A percentile compares a stretch with the other conserved stretches of the same genome.
phyloP scores from a whole-genome alignment of 2,329 filamentous ascomycete genomes.

The Aspergillus sp. region DNA sequence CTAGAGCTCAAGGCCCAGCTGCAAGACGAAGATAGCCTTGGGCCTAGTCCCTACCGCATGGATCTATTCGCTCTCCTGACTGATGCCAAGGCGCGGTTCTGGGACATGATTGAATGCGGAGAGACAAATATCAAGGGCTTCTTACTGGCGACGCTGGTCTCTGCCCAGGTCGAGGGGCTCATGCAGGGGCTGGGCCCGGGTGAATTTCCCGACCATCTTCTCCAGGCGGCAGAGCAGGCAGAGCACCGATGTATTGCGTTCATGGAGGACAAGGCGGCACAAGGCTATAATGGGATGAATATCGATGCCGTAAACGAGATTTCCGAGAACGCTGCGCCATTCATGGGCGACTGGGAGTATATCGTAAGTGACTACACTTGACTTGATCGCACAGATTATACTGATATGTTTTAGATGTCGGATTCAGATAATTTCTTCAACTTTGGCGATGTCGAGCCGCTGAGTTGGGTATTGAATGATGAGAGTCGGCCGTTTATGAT shows the following conservation, averaged over 20 bases:
- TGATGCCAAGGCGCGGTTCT: slow-evolving; percentile 43
- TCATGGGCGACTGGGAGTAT: slow-evolving; percentile 46
- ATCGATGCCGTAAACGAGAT: slow-evolving; percentile 20
- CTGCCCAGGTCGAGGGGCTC: slow-evolving; percentile 46
- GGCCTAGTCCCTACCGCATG: slow-evolving; percentile 24
- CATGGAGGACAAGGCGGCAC: slow-evolving; percentile 23
- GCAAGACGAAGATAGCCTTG: slow-evolving; percentile 28
- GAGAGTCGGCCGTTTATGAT: slow-evolving; percentile 1
- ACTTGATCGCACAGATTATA: background rate
- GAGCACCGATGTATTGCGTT: slow-evolving; percentile 24
- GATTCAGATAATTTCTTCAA: slow-evolving; percentile 30
- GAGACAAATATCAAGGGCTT: slow-evolving; percentile 59
- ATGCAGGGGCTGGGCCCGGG: slow-evolving; percentile 36
- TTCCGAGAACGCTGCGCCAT: slow-evolving; percentile 24
- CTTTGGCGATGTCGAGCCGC: slow-evolving; percentile 18
- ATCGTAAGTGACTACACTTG: slow-evolving; percentile 33
- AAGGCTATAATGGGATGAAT: slow-evolving; percentile 7
- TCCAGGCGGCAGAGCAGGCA: slow-evolving; percentile 41
- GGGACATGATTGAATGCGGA: slow-evolving; percentile 46
- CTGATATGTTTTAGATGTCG: slow-evolving; percentile 25
- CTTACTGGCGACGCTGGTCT: slow-evolving; percentile 43
- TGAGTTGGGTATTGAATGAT: slow-evolving; percentile 20
- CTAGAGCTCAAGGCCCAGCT: slow-evolving; percentile 28
- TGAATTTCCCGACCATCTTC: slow-evolving; percentile 34
- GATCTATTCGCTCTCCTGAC: slow-evolving; percentile 36